A percentile compares a stretch with the other conserved stretches of the same genome.
Evolutionary conservation across 1,284 basidiomycete genomes (phyloP).

Genomic region (Puccinia horiana): DNA sequence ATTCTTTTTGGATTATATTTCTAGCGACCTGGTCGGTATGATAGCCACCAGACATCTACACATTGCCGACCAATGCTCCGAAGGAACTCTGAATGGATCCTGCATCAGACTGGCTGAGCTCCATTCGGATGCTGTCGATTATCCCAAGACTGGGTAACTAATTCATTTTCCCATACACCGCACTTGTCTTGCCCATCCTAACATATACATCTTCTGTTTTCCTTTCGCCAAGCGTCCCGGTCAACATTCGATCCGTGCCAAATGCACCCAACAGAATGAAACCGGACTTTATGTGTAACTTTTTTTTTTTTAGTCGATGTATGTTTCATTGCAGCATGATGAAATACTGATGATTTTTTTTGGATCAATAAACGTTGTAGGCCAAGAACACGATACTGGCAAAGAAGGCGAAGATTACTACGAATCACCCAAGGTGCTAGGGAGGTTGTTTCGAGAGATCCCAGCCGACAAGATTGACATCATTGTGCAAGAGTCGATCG

Average conservation of each 20-base stretch:
- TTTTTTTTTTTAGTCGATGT: background rate
- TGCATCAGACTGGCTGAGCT: slow-evolving; percentile 69
- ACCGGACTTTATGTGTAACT: slow-evolving; percentile 34
- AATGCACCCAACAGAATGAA: slow-evolving; percentile 8
- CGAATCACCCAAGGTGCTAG: slow-evolving; percentile 28
- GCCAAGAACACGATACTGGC: slow-evolving; percentile 10
- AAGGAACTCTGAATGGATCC: slow-evolving; percentile 65
- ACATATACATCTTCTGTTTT: background rate
- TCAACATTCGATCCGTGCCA: slow-evolving; percentile 15
- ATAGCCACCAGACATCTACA: slow-evolving; percentile 66
- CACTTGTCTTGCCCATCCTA: background rate
- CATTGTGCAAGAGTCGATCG: background rate
- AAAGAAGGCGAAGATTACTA: slow-evolving; percentile 40
- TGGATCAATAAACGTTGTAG: background rate
- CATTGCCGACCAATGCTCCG: slow-evolving; percentile 68
- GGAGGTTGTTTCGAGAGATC: slow-evolving; percentile 41
- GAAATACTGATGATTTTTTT: background rate
- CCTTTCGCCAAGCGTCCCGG: slow-evolving; percentile 15
- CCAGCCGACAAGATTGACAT: slow-evolving; percentile 42
- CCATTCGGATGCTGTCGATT: slow-evolving; percentile 67
- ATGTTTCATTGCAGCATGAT: too few relatives aligned
- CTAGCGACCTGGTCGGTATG: slow-evolving; percentile 66
- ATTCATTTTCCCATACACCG: background rate
- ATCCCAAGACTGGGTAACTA: slow-evolving; percentile 48
- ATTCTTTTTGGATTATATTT: slow-evolving; percentile 72